Percentiles rank a stretch among this genome's conserved stretches.
Evolutionary conservation across 805 yeast genomes (phyloP).

Genomic region (Candida nemodendra): DNA sequence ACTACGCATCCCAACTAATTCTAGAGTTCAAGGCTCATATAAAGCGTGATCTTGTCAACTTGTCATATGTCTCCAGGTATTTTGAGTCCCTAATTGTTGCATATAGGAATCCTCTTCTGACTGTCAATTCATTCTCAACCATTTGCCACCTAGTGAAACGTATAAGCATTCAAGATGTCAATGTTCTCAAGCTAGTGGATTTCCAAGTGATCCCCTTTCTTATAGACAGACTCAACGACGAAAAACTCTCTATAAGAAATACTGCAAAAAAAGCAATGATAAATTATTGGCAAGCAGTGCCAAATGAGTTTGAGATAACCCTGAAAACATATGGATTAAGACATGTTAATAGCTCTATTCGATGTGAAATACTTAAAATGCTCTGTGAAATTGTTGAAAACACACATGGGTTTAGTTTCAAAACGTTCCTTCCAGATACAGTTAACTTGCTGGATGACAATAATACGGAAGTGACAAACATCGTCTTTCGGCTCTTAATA

Average conservation of each 20-base stretch:
- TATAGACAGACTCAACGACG: constrained; percentile 45
- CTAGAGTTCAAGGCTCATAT: constrained; percentile 49
- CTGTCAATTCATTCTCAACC: constrained; percentile 49
- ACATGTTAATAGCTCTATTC: constrained; percentile 37
- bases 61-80: constrained; percentile 48
- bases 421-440: constrained; percentile 25
- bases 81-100: constrained; percentile 50
- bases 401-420: constrained; percentile 35
- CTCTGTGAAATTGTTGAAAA: constrained; percentile 41
- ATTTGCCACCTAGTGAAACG: constrained; percentile 57
- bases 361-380: constrained; percentile 45
- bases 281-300: constrained; percentile 54
- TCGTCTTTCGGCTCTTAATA: constrained; percentile 31
- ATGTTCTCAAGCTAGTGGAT: constrained; percentile 41
- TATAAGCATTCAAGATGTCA: constrained; percentile 54
- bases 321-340: constrained; percentile 45
- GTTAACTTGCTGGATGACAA: constrained; percentile 23
- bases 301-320: constrained; percentile 44
- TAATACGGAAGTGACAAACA: constrained; percentile 14
- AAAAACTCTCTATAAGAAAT: constrained; percentile 35
- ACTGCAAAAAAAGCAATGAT: constrained; percentile 52
- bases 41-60: constrained; percentile 52
- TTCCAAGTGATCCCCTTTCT: constrained; percentile 50
- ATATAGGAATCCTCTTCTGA: constrained; percentile 37
- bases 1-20: constrained; percentile 24